Evolutionary conservation across 176 grass and related monocot genomes (phyloP).

Genomic region (Aegilops umbellulata): DNA sequence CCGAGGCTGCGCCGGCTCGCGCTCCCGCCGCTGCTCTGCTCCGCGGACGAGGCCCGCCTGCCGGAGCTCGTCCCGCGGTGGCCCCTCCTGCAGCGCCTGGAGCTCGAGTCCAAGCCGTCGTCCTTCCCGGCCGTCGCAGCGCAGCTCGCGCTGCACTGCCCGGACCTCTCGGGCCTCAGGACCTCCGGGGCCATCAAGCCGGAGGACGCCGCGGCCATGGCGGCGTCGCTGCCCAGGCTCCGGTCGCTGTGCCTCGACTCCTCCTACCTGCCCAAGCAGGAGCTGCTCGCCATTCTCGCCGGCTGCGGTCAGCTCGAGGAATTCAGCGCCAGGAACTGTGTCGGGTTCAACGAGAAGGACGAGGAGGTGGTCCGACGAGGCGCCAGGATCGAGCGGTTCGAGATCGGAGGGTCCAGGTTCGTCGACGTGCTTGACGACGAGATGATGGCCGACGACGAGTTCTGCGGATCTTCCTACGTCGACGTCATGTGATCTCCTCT

Average conservation of each 20-base stretch:
- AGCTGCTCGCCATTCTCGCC: conserved; percentile 41
- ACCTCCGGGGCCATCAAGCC: conserved; percentile 51
- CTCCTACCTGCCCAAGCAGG: conserved; percentile 49
- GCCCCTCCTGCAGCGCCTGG: conserved; percentile 54
- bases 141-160: conserved; percentile 40
- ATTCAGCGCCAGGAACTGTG: conserved; percentile 54
- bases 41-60: conserved; percentile 48
- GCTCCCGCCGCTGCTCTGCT: conserved; percentile 35
- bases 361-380: conserved; percentile 37
- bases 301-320: conserved; percentile 41
- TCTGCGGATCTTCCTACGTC: conserved; percentile 41
- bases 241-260: conserved; percentile 48
- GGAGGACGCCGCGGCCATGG: conserved; percentile 52
- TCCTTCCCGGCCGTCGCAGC: conserved; percentile 42
- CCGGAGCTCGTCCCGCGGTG: conserved; percentile 51
- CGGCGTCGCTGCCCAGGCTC: conserved; percentile 12
- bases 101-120: conserved; percentile 59
- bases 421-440: conserved; percentile 30
- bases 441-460: not conserved
- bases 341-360: conserved; percentile 53
- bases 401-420: conserved; percentile 51
- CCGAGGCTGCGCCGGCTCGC: conserved; percentile 34
- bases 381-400: conserved; percentile 33
- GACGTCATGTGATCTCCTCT: conserved; percentile 49
- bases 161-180: conserved; percentile 30